Percentiles rank a stretch among this genome's conserved stretches.
Conservation (phyloP, 179 eudicot species). For the Patellifolia procumbens region DNA sequence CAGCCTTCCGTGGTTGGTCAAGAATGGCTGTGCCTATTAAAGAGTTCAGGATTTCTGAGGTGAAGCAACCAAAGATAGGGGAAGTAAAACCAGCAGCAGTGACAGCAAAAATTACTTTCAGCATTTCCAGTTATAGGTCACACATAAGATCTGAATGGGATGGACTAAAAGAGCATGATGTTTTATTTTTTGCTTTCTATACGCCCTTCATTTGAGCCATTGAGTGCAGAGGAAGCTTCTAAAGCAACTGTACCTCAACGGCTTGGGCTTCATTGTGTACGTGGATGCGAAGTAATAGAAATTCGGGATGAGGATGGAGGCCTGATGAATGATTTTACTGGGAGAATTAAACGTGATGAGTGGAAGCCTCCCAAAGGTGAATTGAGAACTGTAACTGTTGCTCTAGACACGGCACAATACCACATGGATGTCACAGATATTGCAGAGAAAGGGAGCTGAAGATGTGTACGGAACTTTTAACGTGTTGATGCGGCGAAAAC, state of each 20-base stretch:
- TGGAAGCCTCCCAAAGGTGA: slow-evolving; percentile 99
- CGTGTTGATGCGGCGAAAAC: slow-evolving; percentile 91
- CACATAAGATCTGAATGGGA: slow-evolving; percentile 96
- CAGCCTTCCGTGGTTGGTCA: slow-evolving; percentile 99
- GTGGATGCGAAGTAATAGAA: slow-evolving; percentile 97
- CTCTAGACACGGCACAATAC: slow-evolving; percentile 92
- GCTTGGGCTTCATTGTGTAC: slow-evolving; percentile 95
- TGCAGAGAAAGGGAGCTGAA: slow-evolving; percentile 93
- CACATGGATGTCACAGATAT: slow-evolving; percentile 97
- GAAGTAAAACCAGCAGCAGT: slow-evolving; percentile 95
- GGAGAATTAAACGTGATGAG: slow-evolving; percentile 91
- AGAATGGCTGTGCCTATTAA: slow-evolving; percentile 97
- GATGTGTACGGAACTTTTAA: slow-evolving; percentile 89
- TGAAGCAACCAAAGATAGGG: slow-evolving; percentile 97
- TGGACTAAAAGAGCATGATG: slow-evolving; percentile 94
- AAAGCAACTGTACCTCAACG: slow-evolving; percentile 86
- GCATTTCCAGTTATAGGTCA: slow-evolving; percentile 86
- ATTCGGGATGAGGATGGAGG: slow-evolving; percentile 89
- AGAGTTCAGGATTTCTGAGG: slow-evolving; percentile 76
- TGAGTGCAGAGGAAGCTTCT: slow-evolving; percentile 84
- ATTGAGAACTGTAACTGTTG: slow-evolving; percentile 89
- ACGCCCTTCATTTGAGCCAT: slow-evolving; percentile 91
- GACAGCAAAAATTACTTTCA: slow-evolving; percentile 77
- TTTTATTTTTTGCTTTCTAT: slow-evolving; percentile 85
- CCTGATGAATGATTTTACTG: slow-evolving; percentile 96